Conservation (phyloP, 164 flowering plant species). For the Brasenia schreberi region DNA sequence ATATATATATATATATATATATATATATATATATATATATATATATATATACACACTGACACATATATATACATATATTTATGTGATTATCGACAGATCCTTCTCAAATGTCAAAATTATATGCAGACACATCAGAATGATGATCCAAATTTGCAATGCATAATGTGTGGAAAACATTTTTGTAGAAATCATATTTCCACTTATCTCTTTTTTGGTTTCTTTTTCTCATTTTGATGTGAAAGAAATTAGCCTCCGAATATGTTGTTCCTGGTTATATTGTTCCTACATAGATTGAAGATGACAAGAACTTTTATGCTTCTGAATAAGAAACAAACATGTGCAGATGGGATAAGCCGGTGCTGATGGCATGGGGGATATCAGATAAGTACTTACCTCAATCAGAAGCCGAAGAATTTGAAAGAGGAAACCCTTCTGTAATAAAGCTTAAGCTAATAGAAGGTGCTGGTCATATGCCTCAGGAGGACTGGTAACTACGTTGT, state of each 20-base stretch:
- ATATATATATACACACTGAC: too few species aligned
- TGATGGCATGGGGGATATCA: constrained; percentile 81
- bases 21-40: too few species aligned
- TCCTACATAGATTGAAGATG: background rate
- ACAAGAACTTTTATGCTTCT: background rate
- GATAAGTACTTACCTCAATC: constrained; percentile 85
- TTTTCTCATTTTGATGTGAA: background rate
- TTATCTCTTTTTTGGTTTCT: background rate
- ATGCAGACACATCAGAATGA: too few species aligned
- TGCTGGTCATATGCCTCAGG: constrained; percentile 99
- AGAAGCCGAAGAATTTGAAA: constrained; percentile 74
- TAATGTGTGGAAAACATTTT: background rate
- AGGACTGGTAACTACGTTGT: constrained; percentile 62
- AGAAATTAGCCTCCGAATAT: background rate
- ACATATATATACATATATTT: too few species aligned
- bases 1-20: too few species aligned
- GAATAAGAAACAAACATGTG: background rate
- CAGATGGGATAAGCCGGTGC: constrained; percentile 81
- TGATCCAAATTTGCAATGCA: background rate
- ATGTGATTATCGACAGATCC: too few species aligned
- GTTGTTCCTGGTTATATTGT: background rate
- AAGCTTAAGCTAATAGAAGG: constrained; percentile 76
- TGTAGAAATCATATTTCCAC: background rate
- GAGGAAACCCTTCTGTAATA: constrained; percentile 43
- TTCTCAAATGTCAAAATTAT: too few species aligned